These are phyloP conservation scores for Cordyceps cateniannulata DNA, from an alignment of 2,329 filamentous ascomycete species.

Conservation along the genomic window DNA sequence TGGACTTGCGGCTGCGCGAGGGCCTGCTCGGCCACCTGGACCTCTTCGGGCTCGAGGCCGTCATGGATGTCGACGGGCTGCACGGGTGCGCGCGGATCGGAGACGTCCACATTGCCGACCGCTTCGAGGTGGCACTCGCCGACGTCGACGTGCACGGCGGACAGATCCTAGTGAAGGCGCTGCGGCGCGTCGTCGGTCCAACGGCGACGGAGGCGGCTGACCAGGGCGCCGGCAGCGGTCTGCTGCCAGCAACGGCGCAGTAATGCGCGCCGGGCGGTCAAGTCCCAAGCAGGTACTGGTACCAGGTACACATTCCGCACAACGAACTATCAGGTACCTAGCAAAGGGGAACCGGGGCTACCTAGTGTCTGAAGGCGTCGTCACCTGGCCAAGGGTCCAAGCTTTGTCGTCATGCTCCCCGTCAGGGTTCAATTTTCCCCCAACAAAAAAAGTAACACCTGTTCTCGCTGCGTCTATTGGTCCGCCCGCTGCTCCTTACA, in stretches of 20 bases:
- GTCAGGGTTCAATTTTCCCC: neutral
- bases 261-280: neutral
- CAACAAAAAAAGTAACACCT: neutral
- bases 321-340: too few relatives aligned
- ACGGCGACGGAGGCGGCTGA: neutral
- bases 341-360: too few relatives aligned
- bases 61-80: conserved; percentile 34
- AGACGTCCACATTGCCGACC: conserved; percentile 43
- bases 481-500: too few relatives aligned
- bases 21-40: conserved; percentile 38
- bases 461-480: too few relatives aligned
- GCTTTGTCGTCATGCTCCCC: neutral
- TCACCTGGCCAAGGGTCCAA: neutral
- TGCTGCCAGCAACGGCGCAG: neutral
- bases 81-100: conserved; percentile 30
- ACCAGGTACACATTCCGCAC: neutral
- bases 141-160: conserved; percentile 45
- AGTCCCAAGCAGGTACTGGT: neutral
- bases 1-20: conserved; percentile 30
- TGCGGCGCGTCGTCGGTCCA: conserved; percentile 17
- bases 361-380: neutral
- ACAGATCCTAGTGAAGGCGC: conserved; percentile 39
- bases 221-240: neutral
- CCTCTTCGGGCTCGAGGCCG: conserved; percentile 42
- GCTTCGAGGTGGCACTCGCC: conserved; percentile 49